Percentiles rank a stretch among this genome's conserved stretches.
phyloP scores from a whole-genome alignment of 192 early-diverging fungal genomes.

The Backusella parvicylindrica region DNA sequence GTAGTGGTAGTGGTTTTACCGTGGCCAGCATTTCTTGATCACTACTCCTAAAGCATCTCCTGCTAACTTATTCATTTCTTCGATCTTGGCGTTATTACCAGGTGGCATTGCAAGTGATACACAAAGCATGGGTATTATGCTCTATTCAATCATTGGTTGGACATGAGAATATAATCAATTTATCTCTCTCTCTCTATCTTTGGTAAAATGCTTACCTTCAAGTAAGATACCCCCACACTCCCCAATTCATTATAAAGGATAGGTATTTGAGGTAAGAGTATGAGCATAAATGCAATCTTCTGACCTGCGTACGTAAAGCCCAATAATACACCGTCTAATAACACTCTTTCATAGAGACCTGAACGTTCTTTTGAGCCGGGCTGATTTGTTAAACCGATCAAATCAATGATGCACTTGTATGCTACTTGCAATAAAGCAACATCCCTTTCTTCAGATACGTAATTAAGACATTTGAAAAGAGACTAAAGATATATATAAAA shows the following conservation, averaged over 20 bases:
- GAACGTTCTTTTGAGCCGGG: not conserved
- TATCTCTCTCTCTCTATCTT: not conserved
- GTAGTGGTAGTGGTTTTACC: no score
- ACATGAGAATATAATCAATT: no score
- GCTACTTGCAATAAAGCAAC: not conserved
- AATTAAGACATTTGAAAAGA: slow-evolving; percentile 18
- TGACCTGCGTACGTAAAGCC: slow-evolving; percentile 10
- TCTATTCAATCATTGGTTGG: not conserved
- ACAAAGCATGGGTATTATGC: slow-evolving; percentile 2
- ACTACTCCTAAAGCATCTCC: not conserved
- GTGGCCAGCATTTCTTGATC: slow-evolving; percentile 9
- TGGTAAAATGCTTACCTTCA: not conserved
- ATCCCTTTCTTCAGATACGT: slow-evolving; percentile 13
- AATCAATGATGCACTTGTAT: slow-evolving; percentile 19
- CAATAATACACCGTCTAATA: slow-evolving; percentile 9
- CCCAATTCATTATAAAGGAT: not conserved
- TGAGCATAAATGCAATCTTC: not conserved
- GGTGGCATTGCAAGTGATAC: not conserved
- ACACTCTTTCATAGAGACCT: slow-evolving; percentile 6
- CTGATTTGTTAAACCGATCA: slow-evolving; percentile 4
- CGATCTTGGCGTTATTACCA: not conserved
- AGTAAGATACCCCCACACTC: not conserved
- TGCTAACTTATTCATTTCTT: not conserved
- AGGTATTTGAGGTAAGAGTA: not conserved
- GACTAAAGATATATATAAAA: not conserved